Percentiles rank a stretch among this genome's conserved stretches.
phyloP scores from a whole-genome alignment of 352 stramenopile genomes.

The Globisporangium nodosum region DNA sequence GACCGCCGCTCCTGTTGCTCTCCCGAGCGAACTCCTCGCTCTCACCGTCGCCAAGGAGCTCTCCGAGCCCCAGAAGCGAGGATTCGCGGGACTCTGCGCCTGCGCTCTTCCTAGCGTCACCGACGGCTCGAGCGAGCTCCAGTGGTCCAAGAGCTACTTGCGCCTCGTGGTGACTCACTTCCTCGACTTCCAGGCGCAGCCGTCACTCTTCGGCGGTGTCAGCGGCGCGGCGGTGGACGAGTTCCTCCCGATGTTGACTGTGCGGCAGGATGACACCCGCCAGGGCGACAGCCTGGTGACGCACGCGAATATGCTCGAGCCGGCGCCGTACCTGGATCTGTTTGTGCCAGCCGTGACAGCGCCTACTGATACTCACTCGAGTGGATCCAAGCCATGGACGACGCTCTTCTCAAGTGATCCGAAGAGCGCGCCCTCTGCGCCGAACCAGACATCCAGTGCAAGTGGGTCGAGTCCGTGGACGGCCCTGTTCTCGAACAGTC shows the following conservation, averaged over 20 bases:
- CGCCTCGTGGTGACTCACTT: conserved; percentile 58
- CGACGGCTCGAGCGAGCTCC: conserved; percentile 44
- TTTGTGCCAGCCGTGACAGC: conserved; percentile 26
- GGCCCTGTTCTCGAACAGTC: not conserved
- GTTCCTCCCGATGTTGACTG: conserved; percentile 64
- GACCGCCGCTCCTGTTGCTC: not conserved
- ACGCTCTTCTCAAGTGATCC: conserved; percentile 1
- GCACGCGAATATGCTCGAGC: conserved; percentile 30
- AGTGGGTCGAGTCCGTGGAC: not conserved
- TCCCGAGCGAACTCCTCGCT: conserved; percentile 1
- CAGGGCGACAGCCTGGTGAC: conserved; percentile 5
- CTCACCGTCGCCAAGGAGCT: conserved; percentile 25
- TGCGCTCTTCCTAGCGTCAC: conserved; percentile 62
- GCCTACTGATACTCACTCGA: not conserved
- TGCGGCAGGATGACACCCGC: conserved; percentile 12
- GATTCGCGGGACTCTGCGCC: conserved; percentile 58
- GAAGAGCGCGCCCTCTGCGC: not conserved
- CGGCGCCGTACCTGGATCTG: conserved; percentile 53
- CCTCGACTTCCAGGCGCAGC: conserved; percentile 24
- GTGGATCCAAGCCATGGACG: not conserved
- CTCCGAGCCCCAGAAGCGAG: conserved; percentile 51
- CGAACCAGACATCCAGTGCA: not conserved
- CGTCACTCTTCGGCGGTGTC: not conserved
- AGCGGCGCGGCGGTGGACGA: conserved; percentile 38
- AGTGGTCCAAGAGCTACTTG: conserved; percentile 67